phyloP scores from a whole-genome alignment of 2,329 filamentous ascomycete genomes.

The Aspergillus fumigatus region DNA sequence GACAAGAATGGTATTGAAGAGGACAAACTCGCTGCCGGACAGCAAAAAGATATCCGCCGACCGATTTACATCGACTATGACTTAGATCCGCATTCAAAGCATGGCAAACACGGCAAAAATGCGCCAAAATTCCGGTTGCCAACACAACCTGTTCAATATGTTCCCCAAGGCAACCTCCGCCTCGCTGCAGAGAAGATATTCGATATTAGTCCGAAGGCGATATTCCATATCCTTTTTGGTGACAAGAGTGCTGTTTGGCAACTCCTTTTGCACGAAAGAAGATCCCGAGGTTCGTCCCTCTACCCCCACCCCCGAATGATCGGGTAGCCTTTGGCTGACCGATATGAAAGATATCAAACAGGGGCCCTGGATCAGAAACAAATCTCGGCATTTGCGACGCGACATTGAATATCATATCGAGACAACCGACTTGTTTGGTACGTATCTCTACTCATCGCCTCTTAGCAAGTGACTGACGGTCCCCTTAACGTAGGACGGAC shows the following conservation, averaged over 20 bases:
- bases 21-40: conserved; percentile 33
- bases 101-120: conserved; percentile 37
- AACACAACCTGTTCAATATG: conserved; percentile 72
- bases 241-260: conserved; percentile 95
- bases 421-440: conserved; percentile 61
- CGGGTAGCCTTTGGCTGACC: conserved; percentile 12
- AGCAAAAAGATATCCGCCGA: conserved; percentile 50
- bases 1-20: conserved; percentile 45
- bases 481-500: conserved; percentile 35
- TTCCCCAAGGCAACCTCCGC: conserved; percentile 74
- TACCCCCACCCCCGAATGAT: background rate
- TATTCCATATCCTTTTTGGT: conserved; percentile 94
- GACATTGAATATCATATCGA: conserved; percentile 78
- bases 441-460: conserved; percentile 16
- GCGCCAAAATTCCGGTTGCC: conserved; percentile 76
- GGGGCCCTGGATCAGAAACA: conserved; percentile 72
- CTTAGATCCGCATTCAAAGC: conserved; percentile 46
- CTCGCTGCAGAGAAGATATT: conserved; percentile 76
- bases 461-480: conserved; percentile 7
- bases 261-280: conserved; percentile 77
- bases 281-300: conserved; percentile 56
- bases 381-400: conserved; percentile 67
- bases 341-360: conserved; percentile 63
- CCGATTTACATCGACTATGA: conserved; percentile 60
- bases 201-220: conserved; percentile 85